These are phyloP conservation scores for Hippophae tibetana DNA, from an alignment of 306 rosid genomes.

Conservation along the genomic window DNA sequence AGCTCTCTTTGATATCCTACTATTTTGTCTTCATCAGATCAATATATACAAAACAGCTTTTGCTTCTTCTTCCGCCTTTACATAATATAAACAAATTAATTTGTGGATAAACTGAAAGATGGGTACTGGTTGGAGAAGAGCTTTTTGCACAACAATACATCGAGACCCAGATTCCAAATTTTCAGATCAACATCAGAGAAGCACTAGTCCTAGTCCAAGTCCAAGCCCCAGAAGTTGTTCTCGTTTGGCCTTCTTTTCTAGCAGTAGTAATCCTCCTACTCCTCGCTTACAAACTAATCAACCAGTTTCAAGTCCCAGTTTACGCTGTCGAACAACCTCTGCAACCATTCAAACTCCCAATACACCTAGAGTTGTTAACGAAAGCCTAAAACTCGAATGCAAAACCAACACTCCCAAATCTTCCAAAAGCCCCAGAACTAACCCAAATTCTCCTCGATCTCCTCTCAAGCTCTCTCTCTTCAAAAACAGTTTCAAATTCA, in stretches of 20 bases:
- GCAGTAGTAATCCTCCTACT: slow-evolving; percentile 64
- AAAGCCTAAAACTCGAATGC: slow-evolving; percentile 33
- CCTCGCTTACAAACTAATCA: slow-evolving; percentile 34
- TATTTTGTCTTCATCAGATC: slow-evolving; percentile 52
- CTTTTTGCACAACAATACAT: slow-evolving; percentile 59
- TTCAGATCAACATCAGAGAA: slow-evolving; percentile 35
- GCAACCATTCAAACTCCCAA: slow-evolving; percentile 15
- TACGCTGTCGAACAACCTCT: slow-evolving; percentile 42
- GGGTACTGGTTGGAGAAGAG: slow-evolving; percentile 98
- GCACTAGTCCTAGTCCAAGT: slow-evolving; percentile 25
- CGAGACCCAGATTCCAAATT: slow-evolving; percentile 47
- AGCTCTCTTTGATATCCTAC: slow-evolving; percentile 18
- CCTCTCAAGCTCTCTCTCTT: slow-evolving; percentile 83
- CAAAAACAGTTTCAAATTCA: slow-evolving; percentile 90
- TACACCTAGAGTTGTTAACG: background rate
- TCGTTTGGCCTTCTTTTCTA: slow-evolving; percentile 57
- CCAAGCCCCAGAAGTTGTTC: slow-evolving; percentile 71
- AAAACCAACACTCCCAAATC: slow-evolving; percentile 32
- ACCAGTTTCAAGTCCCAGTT: slow-evolving; percentile 24
- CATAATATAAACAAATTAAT: background rate
- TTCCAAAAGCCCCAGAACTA: slow-evolving; percentile 33
- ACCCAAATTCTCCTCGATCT: slow-evolving; percentile 80
- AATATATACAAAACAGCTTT: slow-evolving; percentile 28
- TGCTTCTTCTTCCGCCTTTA: background rate
- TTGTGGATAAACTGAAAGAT: slow-evolving; percentile 20